Percentiles rank a stretch among this genome's conserved stretches.
phyloP scores from a whole-genome alignment of 2,329 filamentous ascomycete species.

The Chaetomium sp. region DNA sequence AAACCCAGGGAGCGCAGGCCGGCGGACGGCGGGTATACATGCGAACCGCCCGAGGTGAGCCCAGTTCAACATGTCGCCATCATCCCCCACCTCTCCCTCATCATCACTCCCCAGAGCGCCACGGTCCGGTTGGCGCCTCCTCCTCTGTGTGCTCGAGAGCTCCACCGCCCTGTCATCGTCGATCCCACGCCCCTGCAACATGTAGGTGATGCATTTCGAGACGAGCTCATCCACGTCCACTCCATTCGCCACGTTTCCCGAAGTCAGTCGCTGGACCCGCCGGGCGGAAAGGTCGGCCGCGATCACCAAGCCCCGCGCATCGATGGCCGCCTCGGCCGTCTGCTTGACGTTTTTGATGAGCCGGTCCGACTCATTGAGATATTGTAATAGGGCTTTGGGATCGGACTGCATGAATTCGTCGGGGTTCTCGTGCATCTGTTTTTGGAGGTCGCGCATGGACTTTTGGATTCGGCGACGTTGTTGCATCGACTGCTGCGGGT shows the following conservation, averaged over 20 bases:
- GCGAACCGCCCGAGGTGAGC: slow-evolving; percentile 71
- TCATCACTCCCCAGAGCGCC: slow-evolving; percentile 44
- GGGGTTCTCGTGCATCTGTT: slow-evolving; percentile 51
- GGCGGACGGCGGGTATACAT: slow-evolving; percentile 63
- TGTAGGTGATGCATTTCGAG: slow-evolving; percentile 81
- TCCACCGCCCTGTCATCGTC: slow-evolving; percentile 45
- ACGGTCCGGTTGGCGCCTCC: slow-evolving; percentile 35
- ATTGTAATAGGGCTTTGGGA: slow-evolving; percentile 58
- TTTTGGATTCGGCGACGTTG: slow-evolving; percentile 66
- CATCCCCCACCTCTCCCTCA: slow-evolving; percentile 60
- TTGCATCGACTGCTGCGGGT: slow-evolving; percentile 74
- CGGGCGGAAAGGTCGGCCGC: slow-evolving; percentile 75
- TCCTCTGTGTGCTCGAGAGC: slow-evolving; percentile 44
- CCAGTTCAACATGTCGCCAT: slow-evolving; percentile 81
- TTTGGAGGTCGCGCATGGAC: slow-evolving; percentile 60
- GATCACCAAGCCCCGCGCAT: slow-evolving; percentile 77
- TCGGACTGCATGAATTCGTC: slow-evolving; percentile 61
- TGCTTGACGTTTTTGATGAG: slow-evolving; percentile 68
- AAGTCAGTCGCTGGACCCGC: slow-evolving; percentile 65
- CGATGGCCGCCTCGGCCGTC: slow-evolving; percentile 83
- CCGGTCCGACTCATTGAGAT: slow-evolving; percentile 59
- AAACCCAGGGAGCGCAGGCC: slow-evolving; percentile 75
- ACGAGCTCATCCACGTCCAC: slow-evolving; percentile 89
- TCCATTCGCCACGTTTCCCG: slow-evolving; percentile 66
- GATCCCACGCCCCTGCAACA: slow-evolving; percentile 61